Percentiles rank a stretch among this genome's conserved stretches.
Evolutionary conservation across 1,139 yeast genomes (phyloP).

Genomic region (Fermentozyma sake): DNA sequence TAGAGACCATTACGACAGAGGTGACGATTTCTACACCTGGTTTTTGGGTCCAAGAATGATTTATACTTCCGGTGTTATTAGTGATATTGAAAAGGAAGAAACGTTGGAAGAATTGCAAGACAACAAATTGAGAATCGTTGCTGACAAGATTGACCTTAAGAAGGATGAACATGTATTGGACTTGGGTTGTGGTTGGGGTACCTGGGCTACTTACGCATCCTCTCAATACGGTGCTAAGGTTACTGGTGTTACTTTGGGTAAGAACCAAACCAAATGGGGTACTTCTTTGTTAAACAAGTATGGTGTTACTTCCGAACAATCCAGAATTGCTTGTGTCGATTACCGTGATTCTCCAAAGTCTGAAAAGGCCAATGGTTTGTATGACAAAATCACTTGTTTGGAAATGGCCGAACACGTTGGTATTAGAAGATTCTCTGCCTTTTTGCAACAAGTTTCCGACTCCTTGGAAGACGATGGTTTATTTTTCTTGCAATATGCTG

Average conservation of each 20-base stretch:
- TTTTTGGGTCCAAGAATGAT: constrained; percentile 93
- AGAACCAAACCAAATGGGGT: constrained; percentile 91
- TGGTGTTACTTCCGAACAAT: constrained; percentile 65
- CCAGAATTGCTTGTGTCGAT: constrained; percentile 76
- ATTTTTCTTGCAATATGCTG: constrained; percentile 85
- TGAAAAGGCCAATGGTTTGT: constrained; percentile 50
- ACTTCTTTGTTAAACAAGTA: constrained; percentile 63
- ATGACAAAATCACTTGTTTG: constrained; percentile 84
- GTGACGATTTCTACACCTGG: constrained; percentile 94
- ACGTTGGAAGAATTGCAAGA: constrained; percentile 85
- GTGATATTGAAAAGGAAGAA: constrained; percentile 69
- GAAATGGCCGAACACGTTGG: constrained; percentile 99
- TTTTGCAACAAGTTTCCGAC: constrained; percentile 75
- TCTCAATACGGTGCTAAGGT: constrained; percentile 80
- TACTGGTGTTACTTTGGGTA: constrained; percentile 87
- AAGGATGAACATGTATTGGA: constrained; percentile 75
- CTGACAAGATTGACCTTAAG: constrained; percentile 76
- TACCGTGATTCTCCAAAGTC: constrained; percentile 89
- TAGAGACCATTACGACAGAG: constrained; percentile 93
- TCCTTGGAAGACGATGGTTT: constrained; percentile 90
- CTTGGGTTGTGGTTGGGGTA: constrained; percentile 97
- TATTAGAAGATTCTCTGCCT: constrained; percentile 72
- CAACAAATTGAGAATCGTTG: constrained; percentile 81
- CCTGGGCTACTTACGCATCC: constrained; percentile 81
- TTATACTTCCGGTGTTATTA: constrained; percentile 82